Base-by-base conservation (phyloP, 257 asterid species). In the Asclepias syriaca region DNA sequence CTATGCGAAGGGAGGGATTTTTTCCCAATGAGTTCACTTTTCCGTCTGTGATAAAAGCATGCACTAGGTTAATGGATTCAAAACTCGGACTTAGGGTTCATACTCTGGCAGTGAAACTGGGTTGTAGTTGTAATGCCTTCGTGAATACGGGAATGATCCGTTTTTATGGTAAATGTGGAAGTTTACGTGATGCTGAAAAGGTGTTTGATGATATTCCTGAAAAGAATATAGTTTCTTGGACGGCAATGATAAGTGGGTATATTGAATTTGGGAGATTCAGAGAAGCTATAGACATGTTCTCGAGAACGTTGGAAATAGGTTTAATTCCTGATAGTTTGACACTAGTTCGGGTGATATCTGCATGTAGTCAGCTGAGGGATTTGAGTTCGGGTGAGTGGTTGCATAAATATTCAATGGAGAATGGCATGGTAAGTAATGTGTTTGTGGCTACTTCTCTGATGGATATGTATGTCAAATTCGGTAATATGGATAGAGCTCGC, bases 71-170 rank as follows among this genome's bases (percentile, higher is more conserved):
- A 46, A 29, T 34, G 69, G 66, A 80, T 65, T 71, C 75, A 37
- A 78, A 72, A 32, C 69, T 72, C 5, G 87, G 87, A 29, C 16
- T 53, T 45, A 68, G 63, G 68, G 65, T 82, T 18, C 87, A 84
- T 46, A 34, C 72, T 34, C 70, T 84, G 45, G 75, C 72, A 5
- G 74, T 80, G 69, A 84, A 84, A 61, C 58, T 39, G n/a, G 87
- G 87, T 27, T 71, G 79, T 69, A 77, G 71, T 66, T 34, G 21
- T 71, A 83, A 84, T 64, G 83, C 73, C 69, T 84, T 78, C 65
- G 83, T 81, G 72, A 78, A 76, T n/a, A 78, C 85, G 39, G 87
- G 85, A 75, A 67, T 84, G 80, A 85, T 84, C 18, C 74, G 82
- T 13, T 54, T 80, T 13, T 84, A 84, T 32, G 80, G 73, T 0